Base-by-base conservation (phyloP, 2,329 filamentous ascomycete species). In the Scedosporium boydii region DNA sequence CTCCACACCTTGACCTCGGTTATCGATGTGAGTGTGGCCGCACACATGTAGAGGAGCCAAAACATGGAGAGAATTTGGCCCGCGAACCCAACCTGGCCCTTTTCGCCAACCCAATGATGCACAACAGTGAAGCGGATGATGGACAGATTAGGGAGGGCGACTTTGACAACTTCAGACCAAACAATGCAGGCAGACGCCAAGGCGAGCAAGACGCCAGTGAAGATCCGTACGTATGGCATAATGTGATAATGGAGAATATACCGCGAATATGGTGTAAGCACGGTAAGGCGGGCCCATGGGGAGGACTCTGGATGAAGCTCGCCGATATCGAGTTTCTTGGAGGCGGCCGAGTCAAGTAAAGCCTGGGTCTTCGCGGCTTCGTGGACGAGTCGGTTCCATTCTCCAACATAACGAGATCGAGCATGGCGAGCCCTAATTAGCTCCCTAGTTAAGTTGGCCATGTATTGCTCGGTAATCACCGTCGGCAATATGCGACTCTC, bases 1-100 rank as follows among this genome's bases (percentile, higher is more conserved):
- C 95, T 90, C 95, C 95, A 99, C n/a, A 97, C 92, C 70, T 95
- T 96, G 68, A 96, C 91, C 71, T 96, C 91, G 14, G 88, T 91
- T 70, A 99, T 87, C 6, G 92, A 93, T 63, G 86, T 89, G 59
- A 98, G 83, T 4, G 95, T 91, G 57, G 92, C 92, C 14, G 89
- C 82, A 73, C 90, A 96, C 95, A 99, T 99, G 78, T 99, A 99
- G 63, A 93, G 81, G 64, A 99, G 87, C 95, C 95, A 99, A 14
- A 86, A 78, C 2, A 91, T 87, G 0, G 93, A 90, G 58, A 93
- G 88, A 55, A 92, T 73, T 72, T 99, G 95, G 4, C 92, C 91
- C 2, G 87, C 88, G 68, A 98, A 92, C 18, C 91, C 91, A 65
- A 98, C 87, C 63, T 90, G 86, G 27, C 87, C 88, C 63, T 85